Base-by-base conservation (phyloP, 1,139 yeast genomes). In the Protomyces pachydermus region DNA sequence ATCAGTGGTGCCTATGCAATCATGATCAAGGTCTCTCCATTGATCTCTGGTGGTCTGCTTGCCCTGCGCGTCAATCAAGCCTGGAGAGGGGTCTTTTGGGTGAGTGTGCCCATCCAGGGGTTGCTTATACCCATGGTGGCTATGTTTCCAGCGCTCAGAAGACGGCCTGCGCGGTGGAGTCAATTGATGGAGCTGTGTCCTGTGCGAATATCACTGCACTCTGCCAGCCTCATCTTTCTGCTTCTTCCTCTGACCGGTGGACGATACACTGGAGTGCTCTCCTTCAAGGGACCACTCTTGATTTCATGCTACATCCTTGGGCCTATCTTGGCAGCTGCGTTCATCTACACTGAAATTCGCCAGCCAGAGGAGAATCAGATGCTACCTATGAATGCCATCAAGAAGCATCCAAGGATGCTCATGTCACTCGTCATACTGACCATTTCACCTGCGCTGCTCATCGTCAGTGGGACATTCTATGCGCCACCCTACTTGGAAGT, bases 71-170 rank as follows among this genome's bases (percentile, higher is more conserved):
- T 34, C n/a, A 35, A 37, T 14, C 52, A 58, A 16, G 52, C 46
- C 32, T 58, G 62, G 62, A 56, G 62, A 20, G 51, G 50, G 38
- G 34, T 58, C 9, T 51, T 58, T 42, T 58, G 62, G 62, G 45
- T 58, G 12, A 16, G 48, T 32, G 62, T 58, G 5, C 62, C 62
- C 8, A 39, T 52, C 9, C 56, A 58, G 42, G 55, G 42, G 9
- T 14, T 45, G 4, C 25, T 58, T 4, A 20, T 58, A 3, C 28
- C 52, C 32, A 16, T 58, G 42, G 53, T 52, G 35, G 51, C 45
- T 12, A 42, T 51, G 20, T 58, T 58, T 35, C 62, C 62, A n/a
- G 25, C 8, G 4, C 16, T 58, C 23, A 50, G 62, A 14, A 23
- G 62, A 10, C 23, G 50, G 25, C 34, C 42, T 12, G 56, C 52